Conservation (phyloP, 805 yeast species). For the Wickerhamiella allomyrinae region DNA sequence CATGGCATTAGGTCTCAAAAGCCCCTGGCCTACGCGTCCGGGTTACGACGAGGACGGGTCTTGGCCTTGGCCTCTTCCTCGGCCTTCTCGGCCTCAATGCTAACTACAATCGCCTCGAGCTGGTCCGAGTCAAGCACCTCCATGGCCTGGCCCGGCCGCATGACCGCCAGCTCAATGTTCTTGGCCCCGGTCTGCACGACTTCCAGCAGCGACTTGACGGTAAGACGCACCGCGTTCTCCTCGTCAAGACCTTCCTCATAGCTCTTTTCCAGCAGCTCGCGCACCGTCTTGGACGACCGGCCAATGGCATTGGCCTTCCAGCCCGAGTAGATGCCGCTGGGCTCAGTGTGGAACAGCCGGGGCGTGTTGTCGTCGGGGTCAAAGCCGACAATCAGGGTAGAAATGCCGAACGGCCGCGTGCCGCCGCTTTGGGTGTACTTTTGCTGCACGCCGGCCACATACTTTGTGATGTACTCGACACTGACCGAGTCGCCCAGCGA, state of each 20-base stretch:
- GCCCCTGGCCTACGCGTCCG: no score
- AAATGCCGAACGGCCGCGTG: slow-evolving; percentile 93
- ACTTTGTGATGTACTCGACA: slow-evolving; percentile 81
- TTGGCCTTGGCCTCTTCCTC: slow-evolving; percentile 51
- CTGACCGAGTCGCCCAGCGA: slow-evolving; percentile 91
- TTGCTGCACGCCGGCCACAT: slow-evolving; percentile 97
- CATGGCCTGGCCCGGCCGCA: slow-evolving; percentile 54
- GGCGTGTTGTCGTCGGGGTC: slow-evolving; percentile 75
- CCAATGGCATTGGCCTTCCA: slow-evolving; percentile 99
- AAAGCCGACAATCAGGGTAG: slow-evolving; percentile 90
- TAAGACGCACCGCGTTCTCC: slow-evolving; percentile 61
- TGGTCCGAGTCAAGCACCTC: slow-evolving; percentile 50
- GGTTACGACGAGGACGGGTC: slow-evolving; percentile 15
- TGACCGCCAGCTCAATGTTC: slow-evolving; percentile 83
- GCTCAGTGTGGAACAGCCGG: slow-evolving; percentile 85
- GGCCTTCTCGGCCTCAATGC: slow-evolving; percentile 77
- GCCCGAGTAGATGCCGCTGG: slow-evolving; percentile 91
- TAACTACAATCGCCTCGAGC: slow-evolving; percentile 59
- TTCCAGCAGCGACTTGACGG: slow-evolving; percentile 78
- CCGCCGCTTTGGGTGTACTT: slow-evolving; percentile 96
- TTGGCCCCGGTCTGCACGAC: slow-evolving; percentile 97
- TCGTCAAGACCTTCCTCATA: slow-evolving; percentile 46
- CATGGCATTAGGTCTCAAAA: no score
- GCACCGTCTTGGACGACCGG: slow-evolving; percentile 83
- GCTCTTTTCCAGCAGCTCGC: slow-evolving; percentile 87